Conservation (phyloP, 805 yeast genomes). For the Peterozyma toletana region DNA sequence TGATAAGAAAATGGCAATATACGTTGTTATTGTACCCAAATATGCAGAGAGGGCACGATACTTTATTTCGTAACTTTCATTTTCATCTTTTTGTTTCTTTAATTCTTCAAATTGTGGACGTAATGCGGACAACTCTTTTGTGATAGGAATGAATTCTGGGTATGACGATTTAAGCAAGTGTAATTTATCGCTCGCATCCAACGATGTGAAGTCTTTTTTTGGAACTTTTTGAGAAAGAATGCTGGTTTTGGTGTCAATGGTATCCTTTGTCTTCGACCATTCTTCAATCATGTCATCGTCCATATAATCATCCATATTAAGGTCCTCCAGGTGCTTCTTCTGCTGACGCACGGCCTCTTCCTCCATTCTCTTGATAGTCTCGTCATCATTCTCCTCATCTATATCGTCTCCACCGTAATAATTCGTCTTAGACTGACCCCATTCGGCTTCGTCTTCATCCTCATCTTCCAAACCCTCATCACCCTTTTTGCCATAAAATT, state of each 20-base stretch:
- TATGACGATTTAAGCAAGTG: slow-evolving; percentile 51
- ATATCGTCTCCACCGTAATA: slow-evolving; percentile 59
- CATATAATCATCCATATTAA: slow-evolving; percentile 66
- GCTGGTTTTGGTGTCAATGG: slow-evolving; percentile 23
- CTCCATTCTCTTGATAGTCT: slow-evolving; percentile 69
- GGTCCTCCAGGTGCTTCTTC: slow-evolving; percentile 67
- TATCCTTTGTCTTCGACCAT: slow-evolving; percentile 58
- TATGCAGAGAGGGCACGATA: slow-evolving; percentile 70
- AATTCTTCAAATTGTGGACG: slow-evolving; percentile 34
- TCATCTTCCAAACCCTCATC: slow-evolving; percentile 21
- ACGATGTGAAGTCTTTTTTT: slow-evolving; percentile 33
- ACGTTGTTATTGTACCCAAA: slow-evolving; percentile 69
- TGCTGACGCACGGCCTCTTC: slow-evolving; percentile 86
- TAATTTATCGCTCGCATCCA: slow-evolving; percentile 48
- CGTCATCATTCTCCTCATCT: slow-evolving; percentile 51
- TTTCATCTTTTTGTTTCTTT: slow-evolving; percentile 14
- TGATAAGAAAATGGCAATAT: slow-evolving; percentile 67
- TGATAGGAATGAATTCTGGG: slow-evolving; percentile 80
- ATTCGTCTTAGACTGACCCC: slow-evolving; percentile 41
- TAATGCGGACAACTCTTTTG: slow-evolving; percentile 48
- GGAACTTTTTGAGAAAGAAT: slow-evolving; percentile 26
- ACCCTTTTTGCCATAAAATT: slow-evolving; percentile 29
- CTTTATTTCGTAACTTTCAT: slow-evolving; percentile 41
- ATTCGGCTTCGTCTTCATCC: slow-evolving; percentile 25
- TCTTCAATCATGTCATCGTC: slow-evolving; percentile 77